A percentile compares a stretch with the other conserved stretches of the same genome.
Conservation (phyloP, 305 asterid genomes). For the Nicotiana rustica region DNA sequence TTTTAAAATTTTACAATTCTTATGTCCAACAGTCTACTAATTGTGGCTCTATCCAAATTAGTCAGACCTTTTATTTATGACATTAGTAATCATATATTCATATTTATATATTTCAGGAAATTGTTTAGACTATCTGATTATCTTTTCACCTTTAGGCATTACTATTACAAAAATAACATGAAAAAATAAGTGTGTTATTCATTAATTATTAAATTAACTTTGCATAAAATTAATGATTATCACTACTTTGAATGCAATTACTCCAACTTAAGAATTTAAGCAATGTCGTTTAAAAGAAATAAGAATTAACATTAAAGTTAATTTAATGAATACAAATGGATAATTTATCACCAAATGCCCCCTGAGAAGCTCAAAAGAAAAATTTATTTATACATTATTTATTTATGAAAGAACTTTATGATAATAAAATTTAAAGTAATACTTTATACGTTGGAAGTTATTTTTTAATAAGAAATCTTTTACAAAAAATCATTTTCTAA, state of each 20-base stretch:
- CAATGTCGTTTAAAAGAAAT: background rate
- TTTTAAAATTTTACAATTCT: no score
- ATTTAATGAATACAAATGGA: background rate
- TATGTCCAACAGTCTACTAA: background rate
- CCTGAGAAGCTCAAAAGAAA: background rate
- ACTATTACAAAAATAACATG: background rate
- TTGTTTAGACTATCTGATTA: background rate
- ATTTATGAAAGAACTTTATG: background rate
- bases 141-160: background rate
- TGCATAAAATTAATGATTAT: background rate
- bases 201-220: background rate
- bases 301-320: background rate
- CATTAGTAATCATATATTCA: background rate
- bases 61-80: background rate
- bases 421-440: background rate
- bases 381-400: background rate
- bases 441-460: background rate
- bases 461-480: background rate
- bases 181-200: background rate
- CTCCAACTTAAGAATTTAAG: background rate
- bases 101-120: no score
- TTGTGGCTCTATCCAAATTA: background rate
- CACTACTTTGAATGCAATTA: background rate
- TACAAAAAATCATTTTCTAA: background rate
- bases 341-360: background rate